Evolutionary conservation across 2,329 filamentous ascomycete species (phyloP).

Genomic region (Magnaporthales sp.): DNA sequence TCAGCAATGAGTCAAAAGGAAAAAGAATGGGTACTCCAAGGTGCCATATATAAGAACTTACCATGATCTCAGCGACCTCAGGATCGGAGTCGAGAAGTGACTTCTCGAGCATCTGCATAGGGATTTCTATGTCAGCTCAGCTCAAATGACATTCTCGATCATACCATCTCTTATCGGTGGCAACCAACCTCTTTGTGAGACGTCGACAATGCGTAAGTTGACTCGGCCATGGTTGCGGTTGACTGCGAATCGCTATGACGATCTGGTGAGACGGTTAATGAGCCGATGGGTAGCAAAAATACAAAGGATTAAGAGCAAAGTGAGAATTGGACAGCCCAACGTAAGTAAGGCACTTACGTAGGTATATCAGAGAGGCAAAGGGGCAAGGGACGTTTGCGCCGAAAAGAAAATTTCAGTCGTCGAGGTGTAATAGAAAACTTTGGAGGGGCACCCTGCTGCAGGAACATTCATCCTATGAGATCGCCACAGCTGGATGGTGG

Average conservation of each 20-base stretch:
- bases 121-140: constrained; percentile 6
- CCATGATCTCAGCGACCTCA: constrained; percentile 96
- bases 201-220: constrained; percentile 42
- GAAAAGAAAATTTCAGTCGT: constrained; percentile 1
- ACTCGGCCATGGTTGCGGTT: constrained; percentile 4
- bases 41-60: constrained; percentile 27
- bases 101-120: constrained; percentile 80
- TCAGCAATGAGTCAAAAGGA: constrained; percentile 6
- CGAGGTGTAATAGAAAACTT: background rate
- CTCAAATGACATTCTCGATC: background rate
- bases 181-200: constrained; percentile 44
- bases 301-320: background rate
- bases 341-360: no score
- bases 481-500: background rate
- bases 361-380: background rate
- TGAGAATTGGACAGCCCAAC: background rate
- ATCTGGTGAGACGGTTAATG: background rate
- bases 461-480: background rate
- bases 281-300: background rate
- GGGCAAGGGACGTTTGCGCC: background rate
- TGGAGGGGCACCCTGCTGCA: constrained; percentile 1
- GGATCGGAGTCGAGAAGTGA: constrained; percentile 84
- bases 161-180: background rate
- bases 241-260: background rate
- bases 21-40: background rate